Conservation (phyloP, 1,284 basidiomycete genomes). For the Fomitopsis schrenkii region DNA sequence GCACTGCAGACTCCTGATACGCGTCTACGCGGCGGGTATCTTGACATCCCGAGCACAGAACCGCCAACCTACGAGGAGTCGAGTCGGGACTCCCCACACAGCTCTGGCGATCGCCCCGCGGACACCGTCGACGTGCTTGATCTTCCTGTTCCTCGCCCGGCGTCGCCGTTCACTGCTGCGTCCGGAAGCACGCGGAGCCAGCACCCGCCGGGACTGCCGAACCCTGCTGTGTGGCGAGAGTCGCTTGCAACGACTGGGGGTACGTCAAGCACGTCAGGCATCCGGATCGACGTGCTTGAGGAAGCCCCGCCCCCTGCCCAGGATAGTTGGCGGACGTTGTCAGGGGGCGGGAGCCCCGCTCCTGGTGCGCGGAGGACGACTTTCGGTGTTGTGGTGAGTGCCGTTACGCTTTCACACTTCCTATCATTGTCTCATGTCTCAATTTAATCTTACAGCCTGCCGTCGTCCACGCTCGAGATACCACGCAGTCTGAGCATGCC, state of each 20-base stretch:
- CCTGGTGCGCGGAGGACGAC: slow-evolving; percentile 41
- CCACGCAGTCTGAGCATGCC: slow-evolving; percentile 46
- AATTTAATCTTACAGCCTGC: slow-evolving; percentile 26
- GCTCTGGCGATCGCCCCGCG: slow-evolving; percentile 14
- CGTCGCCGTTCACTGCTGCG: slow-evolving; percentile 42
- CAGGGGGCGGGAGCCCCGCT: slow-evolving; percentile 26
- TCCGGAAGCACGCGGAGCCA: slow-evolving; percentile 25
- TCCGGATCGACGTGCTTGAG: slow-evolving; percentile 56
- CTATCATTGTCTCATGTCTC: not conserved
- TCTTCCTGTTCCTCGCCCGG: slow-evolving; percentile 51
- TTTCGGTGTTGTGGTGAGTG: slow-evolving; percentile 50
- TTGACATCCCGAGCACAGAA: slow-evolving; percentile 12
- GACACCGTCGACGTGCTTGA: slow-evolving; percentile 50
- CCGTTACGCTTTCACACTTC: not conserved
- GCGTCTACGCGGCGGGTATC: slow-evolving; percentile 18
- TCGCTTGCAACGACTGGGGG: slow-evolving; percentile 24
- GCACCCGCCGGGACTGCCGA: slow-evolving; percentile 46
- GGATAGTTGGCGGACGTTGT: slow-evolving; percentile 51
- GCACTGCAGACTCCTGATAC: slow-evolving; percentile 11
- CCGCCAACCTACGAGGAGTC: slow-evolving; percentile 34
- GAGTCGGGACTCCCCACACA: slow-evolving; percentile 11
- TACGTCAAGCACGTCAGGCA: slow-evolving; percentile 27
- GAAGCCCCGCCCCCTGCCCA: slow-evolving; percentile 57
- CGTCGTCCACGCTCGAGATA: slow-evolving; percentile 38
- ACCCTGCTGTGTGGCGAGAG: slow-evolving; percentile 39